These are phyloP conservation scores for Rasamsonia emersonii DNA, from an alignment of 2,329 filamentous ascomycete genomes.

Conservation along the genomic window DNA sequence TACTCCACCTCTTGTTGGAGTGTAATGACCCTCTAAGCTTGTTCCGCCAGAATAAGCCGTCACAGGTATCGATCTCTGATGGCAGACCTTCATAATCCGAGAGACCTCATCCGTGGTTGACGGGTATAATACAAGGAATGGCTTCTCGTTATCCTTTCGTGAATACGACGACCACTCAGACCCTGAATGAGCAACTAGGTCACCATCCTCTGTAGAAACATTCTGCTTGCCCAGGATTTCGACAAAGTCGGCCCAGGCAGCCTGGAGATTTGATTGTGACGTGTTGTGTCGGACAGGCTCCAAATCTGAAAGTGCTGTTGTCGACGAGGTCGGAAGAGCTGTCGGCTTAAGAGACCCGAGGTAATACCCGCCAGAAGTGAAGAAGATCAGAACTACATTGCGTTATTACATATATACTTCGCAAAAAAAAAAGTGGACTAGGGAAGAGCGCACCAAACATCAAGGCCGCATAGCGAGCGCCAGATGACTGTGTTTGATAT, in stretches of 20 bases:
- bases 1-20: slow-evolving; percentile 71
- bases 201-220: slow-evolving; percentile 48
- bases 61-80: slow-evolving; percentile 70
- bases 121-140: slow-evolving; percentile 64
- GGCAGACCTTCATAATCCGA: slow-evolving; percentile 82
- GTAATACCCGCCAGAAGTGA: slow-evolving; percentile 47
- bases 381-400: slow-evolving; percentile 41
- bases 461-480: slow-evolving; percentile 30
- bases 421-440: not conserved
- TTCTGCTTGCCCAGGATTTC: slow-evolving; percentile 55
- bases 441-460: slow-evolving; percentile 22
- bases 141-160: slow-evolving; percentile 33
- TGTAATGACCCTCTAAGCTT: slow-evolving; percentile 81
- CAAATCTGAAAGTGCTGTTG: slow-evolving; percentile 42
- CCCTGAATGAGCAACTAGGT: slow-evolving; percentile 50
- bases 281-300: slow-evolving; percentile 47
- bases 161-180: slow-evolving; percentile 55
- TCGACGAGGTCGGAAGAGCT: slow-evolving; percentile 45
- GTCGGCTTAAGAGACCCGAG: slow-evolving; percentile 44
- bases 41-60: slow-evolving; percentile 83
- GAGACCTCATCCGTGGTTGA: slow-evolving; percentile 72
- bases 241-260: slow-evolving; percentile 56
- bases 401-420: slow-evolving; percentile 9
- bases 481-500: slow-evolving; percentile 32
- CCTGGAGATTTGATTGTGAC: slow-evolving; percentile 50